A percentile compares a stretch with the other conserved stretches of the same genome.
Evolutionary conservation across 2,329 filamentous ascomycete species (phyloP).

Genomic region (Fusarium oxysporum): DNA sequence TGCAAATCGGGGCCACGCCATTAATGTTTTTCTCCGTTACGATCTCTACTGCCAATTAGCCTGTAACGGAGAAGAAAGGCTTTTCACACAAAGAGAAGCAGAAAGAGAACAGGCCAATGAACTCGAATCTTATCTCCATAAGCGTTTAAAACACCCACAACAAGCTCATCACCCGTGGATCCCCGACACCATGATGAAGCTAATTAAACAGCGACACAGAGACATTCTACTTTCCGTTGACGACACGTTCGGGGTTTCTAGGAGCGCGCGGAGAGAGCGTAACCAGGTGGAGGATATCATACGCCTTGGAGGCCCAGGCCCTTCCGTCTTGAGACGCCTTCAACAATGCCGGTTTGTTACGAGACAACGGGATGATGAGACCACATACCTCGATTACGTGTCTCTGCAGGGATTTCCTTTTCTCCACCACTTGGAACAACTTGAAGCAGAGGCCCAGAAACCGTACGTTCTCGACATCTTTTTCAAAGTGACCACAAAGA

Average conservation of each 20-base stretch:
- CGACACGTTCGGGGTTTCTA: neutral
- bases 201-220: neutral
- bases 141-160: neutral
- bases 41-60: neutral
- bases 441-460: fast-evolving
- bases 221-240: fast-evolving
- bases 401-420: neutral
- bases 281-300: neutral
- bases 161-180: neutral
- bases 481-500: neutral
- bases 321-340: neutral
- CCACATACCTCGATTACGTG: neutral
- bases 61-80: neutral
- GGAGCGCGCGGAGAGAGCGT: neutral
- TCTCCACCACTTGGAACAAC: neutral
- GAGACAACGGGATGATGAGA: fast-evolving
- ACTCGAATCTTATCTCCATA: neutral
- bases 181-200: neutral
- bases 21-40: neutral
- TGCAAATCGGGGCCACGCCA: neutral
- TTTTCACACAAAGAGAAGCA: neutral
- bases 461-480: neutral
- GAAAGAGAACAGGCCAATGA: neutral
- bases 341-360: neutral
- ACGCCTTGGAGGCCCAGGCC: neutral